phyloP scores from a whole-genome alignment of 306 rosid species.

The Arachis stenosperma region DNA sequence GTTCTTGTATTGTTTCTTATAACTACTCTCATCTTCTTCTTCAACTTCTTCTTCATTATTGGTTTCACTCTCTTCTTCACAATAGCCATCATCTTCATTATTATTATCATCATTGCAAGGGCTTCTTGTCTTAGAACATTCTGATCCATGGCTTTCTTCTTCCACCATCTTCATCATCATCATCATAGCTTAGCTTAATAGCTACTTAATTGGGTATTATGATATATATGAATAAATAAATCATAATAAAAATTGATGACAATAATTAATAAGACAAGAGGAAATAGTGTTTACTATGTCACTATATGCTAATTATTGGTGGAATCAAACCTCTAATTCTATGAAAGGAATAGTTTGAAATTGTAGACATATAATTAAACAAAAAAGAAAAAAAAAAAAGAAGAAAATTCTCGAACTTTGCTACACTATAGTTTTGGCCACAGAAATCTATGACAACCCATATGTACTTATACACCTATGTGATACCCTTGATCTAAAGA shows the following conservation, averaged over 20 bases:
- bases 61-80: conserved; percentile 41
- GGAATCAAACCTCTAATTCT: conserved; percentile 16
- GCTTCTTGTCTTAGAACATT: conserved; percentile 66
- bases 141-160: conserved; percentile 53
- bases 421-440: conserved; percentile 17
- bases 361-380: not conserved
- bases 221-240: not conserved
- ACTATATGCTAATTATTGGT: conserved; percentile 20
- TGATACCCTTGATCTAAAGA: conserved; percentile 38
- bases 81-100: too few species aligned
- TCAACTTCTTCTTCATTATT: conserved; percentile 42
- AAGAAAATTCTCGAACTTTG: conserved; percentile 14
- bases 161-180: conserved; percentile 10
- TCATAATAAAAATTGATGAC: not conserved
- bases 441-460: conserved; percentile 25
- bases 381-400: too few species aligned
- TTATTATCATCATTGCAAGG: conserved; percentile 43
- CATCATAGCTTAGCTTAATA: too few species aligned
- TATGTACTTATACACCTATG: not conserved
- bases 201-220: not conserved
- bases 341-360: conserved; percentile 34
- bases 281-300: conserved; percentile 20
- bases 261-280: conserved; percentile 11
- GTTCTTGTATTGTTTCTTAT: conserved; percentile 28
- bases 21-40: conserved; percentile 13